Conservation (phyloP, 2,329 filamentous ascomycete species). For the Fusarium nisikadoi region DNA sequence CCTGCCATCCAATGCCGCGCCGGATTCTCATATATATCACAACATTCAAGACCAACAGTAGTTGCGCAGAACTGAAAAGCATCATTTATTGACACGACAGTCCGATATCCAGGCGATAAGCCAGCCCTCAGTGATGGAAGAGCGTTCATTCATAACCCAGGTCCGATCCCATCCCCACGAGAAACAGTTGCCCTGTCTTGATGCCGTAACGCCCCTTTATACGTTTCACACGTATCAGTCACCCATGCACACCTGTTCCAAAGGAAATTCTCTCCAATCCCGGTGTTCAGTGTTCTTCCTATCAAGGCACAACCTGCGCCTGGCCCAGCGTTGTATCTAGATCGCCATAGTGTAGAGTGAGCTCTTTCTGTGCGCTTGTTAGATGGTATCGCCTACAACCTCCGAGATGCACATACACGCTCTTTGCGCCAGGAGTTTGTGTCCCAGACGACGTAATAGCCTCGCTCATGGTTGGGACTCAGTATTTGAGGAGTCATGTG, state of each 20-base stretch:
- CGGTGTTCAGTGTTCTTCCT: not conserved
- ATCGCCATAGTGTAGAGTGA: conserved; percentile 70
- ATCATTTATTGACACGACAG: conserved; percentile 43
- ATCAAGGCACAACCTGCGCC: conserved; percentile 45
- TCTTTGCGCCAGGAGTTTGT: conserved; percentile 71
- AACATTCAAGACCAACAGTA: not conserved
- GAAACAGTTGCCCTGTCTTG: conserved; percentile 46
- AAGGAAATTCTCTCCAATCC: conserved; percentile 23
- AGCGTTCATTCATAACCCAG: conserved; percentile 47
- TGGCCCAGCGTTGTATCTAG: conserved; percentile 62
- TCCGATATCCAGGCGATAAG: conserved; percentile 42
- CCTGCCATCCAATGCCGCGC: not conserved
- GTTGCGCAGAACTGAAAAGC: conserved; percentile 39
- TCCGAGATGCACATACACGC: conserved; percentile 58
- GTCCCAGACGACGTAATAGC: conserved; percentile 75
- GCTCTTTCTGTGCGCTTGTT: conserved; percentile 60
- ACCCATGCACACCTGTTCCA: conserved; percentile 28
- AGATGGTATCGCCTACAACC: conserved; percentile 26
- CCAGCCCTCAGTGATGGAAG: conserved; percentile 42
- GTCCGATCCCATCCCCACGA: conserved; percentile 46
- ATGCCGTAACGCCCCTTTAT: conserved; percentile 48
- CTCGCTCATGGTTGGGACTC: conserved; percentile 68
- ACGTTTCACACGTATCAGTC: conserved; percentile 36
- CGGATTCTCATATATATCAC: not conserved
- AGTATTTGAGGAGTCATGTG: conserved; percentile 71